phyloP scores from a whole-genome alignment of 768 basidiomycete genomes.

The Calocybe indica region DNA sequence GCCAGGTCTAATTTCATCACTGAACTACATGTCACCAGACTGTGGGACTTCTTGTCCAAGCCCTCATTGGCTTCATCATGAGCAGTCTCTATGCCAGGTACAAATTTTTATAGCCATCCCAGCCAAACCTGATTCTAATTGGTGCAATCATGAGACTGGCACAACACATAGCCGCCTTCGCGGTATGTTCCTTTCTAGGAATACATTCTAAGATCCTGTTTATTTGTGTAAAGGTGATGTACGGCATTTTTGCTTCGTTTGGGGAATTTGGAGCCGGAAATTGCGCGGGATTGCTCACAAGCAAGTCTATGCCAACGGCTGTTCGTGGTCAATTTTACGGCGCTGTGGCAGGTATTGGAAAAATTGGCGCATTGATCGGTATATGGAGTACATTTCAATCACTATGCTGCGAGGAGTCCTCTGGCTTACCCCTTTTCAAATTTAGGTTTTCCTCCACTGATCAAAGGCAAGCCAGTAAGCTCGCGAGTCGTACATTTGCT shows the following conservation, averaged over 20 bases:
- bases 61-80: constrained; percentile 82
- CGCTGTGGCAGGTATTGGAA: constrained; percentile 79
- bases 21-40: constrained; percentile 35
- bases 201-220: not conserved
- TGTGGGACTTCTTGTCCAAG: constrained; percentile 61
- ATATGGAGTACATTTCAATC: constrained; percentile 57
- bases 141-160: constrained; percentile 34
- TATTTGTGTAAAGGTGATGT: constrained; percentile 48
- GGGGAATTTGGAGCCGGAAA: constrained; percentile 90
- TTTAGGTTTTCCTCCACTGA: constrained; percentile 59
- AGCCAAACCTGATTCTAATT: not conserved
- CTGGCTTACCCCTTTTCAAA: not conserved
- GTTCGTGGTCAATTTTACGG: constrained; percentile 84
- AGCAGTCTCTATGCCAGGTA: constrained; percentile 65
- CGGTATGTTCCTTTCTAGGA: constrained; percentile 33
- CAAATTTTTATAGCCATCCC: constrained; percentile 5
- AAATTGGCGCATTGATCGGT: constrained; percentile 77
- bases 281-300: constrained; percentile 75
- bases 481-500: constrained; percentile 2
- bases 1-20: not conserved
- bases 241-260: constrained; percentile 84
- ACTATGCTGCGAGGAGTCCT: not conserved
- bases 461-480: constrained; percentile 36
- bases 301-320: constrained; percentile 80
- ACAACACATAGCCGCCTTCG: constrained; percentile 63